phyloP scores from a whole-genome alignment of 1,139 yeast genomes.

The Kurtzmaniella quercitrusa region DNA sequence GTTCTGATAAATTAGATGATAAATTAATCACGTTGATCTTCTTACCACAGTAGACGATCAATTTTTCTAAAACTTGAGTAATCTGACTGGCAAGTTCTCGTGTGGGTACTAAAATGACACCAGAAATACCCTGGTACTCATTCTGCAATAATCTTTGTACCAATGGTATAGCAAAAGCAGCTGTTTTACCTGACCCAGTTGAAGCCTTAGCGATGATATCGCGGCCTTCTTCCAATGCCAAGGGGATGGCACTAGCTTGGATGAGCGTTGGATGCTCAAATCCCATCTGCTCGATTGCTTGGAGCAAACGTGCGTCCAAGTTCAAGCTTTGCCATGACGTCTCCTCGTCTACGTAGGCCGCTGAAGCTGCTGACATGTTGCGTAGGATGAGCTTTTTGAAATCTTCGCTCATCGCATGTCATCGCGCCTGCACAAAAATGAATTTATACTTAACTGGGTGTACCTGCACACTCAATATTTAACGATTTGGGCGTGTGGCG shows the following conservation, averaged over 20 bases:
- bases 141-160: conserved; percentile 58
- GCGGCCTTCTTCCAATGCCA: conserved; percentile 81
- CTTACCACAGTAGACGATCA: conserved; percentile 69
- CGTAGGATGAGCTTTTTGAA: not conserved
- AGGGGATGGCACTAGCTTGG: conserved; percentile 87
- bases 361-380: conserved; percentile 43
- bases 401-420: not conserved
- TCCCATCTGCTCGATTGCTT: conserved; percentile 80
- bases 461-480: not conserved
- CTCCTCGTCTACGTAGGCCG: conserved; percentile 66
- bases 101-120: conserved; percentile 77
- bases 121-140: conserved; percentile 34
- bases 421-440: not conserved
- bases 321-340: conserved; percentile 68
- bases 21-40: conserved; percentile 66
- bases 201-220: conserved; percentile 86
- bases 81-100: conserved; percentile 87
- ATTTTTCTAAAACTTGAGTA: conserved; percentile 58
- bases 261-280: conserved; percentile 83
- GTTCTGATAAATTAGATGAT: conserved; percentile 68
- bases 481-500: conserved; percentile 56
- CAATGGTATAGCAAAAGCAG: conserved; percentile 78
- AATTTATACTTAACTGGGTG: not conserved
- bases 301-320: conserved; percentile 76
- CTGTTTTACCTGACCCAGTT: conserved; percentile 90